These are phyloP conservation scores for Erigeron canadensis DNA, from an alignment of 129 eudicot genomes.

Conservation along the genomic window DNA sequence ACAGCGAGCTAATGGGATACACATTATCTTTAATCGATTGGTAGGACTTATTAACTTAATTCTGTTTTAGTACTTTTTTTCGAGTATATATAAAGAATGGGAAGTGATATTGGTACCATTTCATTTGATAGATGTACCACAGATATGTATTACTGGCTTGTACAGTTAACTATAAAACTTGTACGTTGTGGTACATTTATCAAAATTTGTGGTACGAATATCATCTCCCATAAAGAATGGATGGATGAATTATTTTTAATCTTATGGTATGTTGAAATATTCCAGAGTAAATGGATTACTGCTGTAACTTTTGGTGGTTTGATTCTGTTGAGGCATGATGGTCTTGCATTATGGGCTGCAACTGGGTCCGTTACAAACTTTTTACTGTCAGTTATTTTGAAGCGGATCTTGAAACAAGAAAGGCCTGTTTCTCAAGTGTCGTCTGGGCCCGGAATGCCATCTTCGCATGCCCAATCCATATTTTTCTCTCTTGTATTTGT, in stretches of 20 bases:
- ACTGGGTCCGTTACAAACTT: conserved; percentile 51
- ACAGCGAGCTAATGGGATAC: conserved; percentile 38
- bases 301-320: conserved; percentile 39
- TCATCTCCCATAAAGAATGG: no score
- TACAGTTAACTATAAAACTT: no score
- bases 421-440: conserved; percentile 56
- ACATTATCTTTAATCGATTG: conserved; percentile 45
- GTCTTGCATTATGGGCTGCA: conserved; percentile 66
- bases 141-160: no score
- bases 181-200: no score
- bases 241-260: no score
- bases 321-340: conserved; percentile 64
- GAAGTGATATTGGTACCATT: no score
- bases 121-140: no score
- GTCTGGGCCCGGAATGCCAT: conserved; percentile 87
- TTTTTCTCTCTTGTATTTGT: conserved; percentile 40
- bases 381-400: conserved; percentile 50
- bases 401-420: conserved; percentile 65
- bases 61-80: neutral
- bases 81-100: no score
- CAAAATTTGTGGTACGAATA: no score
- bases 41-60: conserved; percentile 42
- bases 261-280: neutral
- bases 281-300: conserved; percentile 81
- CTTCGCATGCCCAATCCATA: conserved; percentile 85